Percentiles rank a stretch among this genome's conserved stretches.
Evolutionary conservation across 2,329 filamentous ascomycete species (phyloP).

Genomic region (Fonsecaea nubica): DNA sequence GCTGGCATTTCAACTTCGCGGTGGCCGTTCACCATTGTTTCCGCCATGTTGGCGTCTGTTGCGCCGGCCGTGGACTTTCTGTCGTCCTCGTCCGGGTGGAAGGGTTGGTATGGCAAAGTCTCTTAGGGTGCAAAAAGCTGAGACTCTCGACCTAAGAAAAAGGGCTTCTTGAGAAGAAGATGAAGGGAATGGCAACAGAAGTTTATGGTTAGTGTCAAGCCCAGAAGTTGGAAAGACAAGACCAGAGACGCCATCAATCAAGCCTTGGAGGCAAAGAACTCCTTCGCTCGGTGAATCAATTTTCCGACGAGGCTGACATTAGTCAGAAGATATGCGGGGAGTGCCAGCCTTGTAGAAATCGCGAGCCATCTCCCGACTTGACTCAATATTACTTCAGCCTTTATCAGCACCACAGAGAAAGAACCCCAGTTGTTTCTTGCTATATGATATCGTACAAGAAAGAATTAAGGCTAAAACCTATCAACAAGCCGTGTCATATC

Average conservation of each 20-base stretch:
- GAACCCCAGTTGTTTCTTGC: background rate
- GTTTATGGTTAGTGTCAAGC: background rate
- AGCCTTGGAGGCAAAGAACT: background rate
- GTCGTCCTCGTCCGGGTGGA: background rate
- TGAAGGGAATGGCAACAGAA: background rate
- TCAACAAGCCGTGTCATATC: constrained; percentile 7
- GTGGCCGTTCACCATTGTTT: constrained; percentile 43
- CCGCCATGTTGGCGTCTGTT: constrained; percentile 43
- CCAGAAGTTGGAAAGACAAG: background rate
- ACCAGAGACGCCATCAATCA: no score
- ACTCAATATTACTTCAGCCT: background rate
- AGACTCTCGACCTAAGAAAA: background rate
- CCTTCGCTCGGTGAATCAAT: background rate
- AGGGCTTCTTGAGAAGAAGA: background rate
- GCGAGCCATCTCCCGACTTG: background rate
- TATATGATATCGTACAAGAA: constrained; percentile 1
- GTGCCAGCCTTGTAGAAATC: background rate
- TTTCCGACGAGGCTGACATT: background rate
- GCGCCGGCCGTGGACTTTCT: background rate
- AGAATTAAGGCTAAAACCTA: background rate
- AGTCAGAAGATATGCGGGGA: background rate
- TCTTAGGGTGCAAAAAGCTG: background rate
- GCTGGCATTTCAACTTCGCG: constrained; percentile 40
- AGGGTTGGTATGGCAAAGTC: background rate
- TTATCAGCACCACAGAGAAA: background rate